Base-by-base conservation (phyloP, 768 basidiomycete species). In the Daedaleopsis sinensis region DNA sequence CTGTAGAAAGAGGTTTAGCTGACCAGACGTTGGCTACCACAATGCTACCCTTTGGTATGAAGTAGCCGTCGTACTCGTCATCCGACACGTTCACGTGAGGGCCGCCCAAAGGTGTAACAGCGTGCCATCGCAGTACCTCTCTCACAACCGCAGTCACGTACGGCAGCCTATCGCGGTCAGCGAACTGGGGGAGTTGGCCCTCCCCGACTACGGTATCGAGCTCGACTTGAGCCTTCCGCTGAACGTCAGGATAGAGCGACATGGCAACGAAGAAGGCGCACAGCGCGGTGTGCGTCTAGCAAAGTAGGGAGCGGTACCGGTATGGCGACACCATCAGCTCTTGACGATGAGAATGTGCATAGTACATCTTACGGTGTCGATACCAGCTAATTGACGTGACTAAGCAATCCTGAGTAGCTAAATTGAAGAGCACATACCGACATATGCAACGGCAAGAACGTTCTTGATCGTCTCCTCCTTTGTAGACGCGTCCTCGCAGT, bases 121-220 rank as follows among this genome's bases (percentile, higher is more conserved):
- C 46, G 19, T 58, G 44, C 67, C 67, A 68, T 6, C 62, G 61
- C 12, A 64, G 21, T 5, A 44, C 10, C 24, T 76, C 75, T 49
- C 73, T 76, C 55, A 74, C 64, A 44, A 79, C 70, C 1, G 74
- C 72, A n/a, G 67, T 62, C 18, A 75, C 59, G 62, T 74, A 74
- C 2, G 68, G 68, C 9, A 72, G 58, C 6, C 38, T 18, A 8
- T 59, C 57, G 12, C 54, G 60, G 49, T 76, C 73, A 13, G 59
- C 53, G 27, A 68, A 62, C 0, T 47, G 65, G 1, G 75, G 72
- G 27, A 74, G 59, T 16, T 72, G 65, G 12, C 72, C 67, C 6
- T 56, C 44, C 13, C 77, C 77, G 3, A 77, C 61, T 32, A 74
- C 75, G 8, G 75, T 74, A 59, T 79, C 76, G 6, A 79, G 62